phyloP scores from a whole-genome alignment of 2,329 filamentous ascomycete genomes.

The Hypoxylon sp. region DNA sequence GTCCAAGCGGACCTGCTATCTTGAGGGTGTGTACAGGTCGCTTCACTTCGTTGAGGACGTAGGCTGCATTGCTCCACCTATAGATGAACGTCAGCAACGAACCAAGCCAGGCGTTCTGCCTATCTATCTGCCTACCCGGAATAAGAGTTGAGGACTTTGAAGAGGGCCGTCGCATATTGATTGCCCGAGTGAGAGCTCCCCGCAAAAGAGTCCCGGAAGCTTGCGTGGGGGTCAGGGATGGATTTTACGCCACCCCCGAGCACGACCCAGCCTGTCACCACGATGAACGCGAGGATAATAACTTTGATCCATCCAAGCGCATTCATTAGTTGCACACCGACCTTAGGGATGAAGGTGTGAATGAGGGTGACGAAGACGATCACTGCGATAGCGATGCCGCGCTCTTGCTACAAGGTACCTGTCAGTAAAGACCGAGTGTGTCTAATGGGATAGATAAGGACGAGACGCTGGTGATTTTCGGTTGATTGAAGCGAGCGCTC shows the following conservation, averaged over 20 bases:
- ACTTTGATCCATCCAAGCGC: constrained; percentile 8
- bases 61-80: constrained; percentile 12
- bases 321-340: constrained; percentile 6
- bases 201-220: constrained; percentile 2
- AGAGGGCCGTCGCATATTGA: constrained; percentile 7
- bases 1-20: constrained; percentile 5
- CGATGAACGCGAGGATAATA: constrained; percentile 8
- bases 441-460: background rate
- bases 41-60: constrained; percentile 6
- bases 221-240: constrained; percentile 5
- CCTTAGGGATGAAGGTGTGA: constrained; percentile 6
- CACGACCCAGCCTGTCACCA: constrained; percentile 10
- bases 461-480: background rate
- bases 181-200: constrained; percentile 5
- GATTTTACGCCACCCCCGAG: constrained; percentile 3
- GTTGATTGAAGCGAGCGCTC: background rate
- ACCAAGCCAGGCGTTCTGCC: background rate
- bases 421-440: background rate
- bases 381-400: background rate
- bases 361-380: constrained; percentile 11
- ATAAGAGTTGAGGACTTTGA: constrained; percentile 10
- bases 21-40: constrained; percentile 3
- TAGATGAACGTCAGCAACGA: background rate
- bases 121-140: background rate
- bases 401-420: background rate